Evolutionary conservation across 495 filamentous ascomycete species (phyloP), one percentile per base, ranked within the genome.

Genomic region (Penicillium lagena): DNA sequence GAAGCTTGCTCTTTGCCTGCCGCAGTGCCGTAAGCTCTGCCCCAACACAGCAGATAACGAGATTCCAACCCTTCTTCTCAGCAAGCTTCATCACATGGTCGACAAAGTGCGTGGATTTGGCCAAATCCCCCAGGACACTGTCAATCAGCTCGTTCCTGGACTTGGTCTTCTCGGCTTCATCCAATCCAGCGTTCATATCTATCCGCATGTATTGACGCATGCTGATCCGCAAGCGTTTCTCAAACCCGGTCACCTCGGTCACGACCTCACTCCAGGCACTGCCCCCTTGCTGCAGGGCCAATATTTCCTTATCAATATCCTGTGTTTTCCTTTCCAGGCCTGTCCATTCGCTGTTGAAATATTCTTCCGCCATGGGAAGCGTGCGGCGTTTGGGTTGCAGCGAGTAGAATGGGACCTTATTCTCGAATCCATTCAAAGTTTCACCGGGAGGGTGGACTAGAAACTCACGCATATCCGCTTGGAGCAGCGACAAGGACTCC

Each of bases 1-100:
- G 64, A 39, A 97, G 67, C 49, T 95, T 74, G 2, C 65, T 65
- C 43, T 77, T 73, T 9, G 83, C 86, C 54, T 90, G 82, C 40
- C 64, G 72, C 42, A 96, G 80, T 7, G 94, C 90, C 51, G 91
- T 86, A 4, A 95, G 60, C 55, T 98, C 93, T 1, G 93, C 88
- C 4, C 89, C 85, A 46, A 96, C 82, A 45, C 87, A 90, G 45
- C 85, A 91, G 15, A 96, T 79, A 17, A 98, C 71, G 22, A 97
- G 64, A 34, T 87, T 96, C 93, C 93, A 98, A 7, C 81, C 77
- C 43, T 76, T 77, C 4, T 53, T 52, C 31, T 74, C 66, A n/a
- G 72, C 68, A 28, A 66, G 38, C 12, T 66, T 59, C 47, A 22
- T 22, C 22, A 77, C 40, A 34, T 68, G 58, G 0, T 68, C 64